Evolutionary conservation across 2,329 filamentous ascomycete genomes (phyloP).

Genomic region (Phoma sp.): DNA sequence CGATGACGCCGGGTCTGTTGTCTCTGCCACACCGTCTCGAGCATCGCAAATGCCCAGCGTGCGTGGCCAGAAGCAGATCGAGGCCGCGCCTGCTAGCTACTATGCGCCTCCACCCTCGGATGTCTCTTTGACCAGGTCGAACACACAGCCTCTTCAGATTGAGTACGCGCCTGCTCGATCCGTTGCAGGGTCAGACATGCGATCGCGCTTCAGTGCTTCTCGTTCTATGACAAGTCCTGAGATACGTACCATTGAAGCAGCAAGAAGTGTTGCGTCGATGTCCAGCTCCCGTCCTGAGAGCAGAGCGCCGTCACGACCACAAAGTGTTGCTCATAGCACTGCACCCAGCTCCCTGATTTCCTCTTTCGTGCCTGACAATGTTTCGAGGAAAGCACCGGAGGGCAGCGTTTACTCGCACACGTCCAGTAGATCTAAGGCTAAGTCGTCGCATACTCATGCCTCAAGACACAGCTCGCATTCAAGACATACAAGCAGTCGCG

Average conservation of each 20-base stretch:
- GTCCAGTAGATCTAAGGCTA: conserved; percentile 43
- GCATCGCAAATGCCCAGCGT: conserved; percentile 24
- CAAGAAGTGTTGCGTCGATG: conserved; percentile 24
- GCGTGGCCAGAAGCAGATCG: conserved; percentile 46
- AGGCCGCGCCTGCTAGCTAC: conserved; percentile 46
- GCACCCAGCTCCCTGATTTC: conserved; percentile 46
- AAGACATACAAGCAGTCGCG: conserved; percentile 34
- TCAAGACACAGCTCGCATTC: conserved; percentile 36
- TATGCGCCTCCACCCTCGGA: conserved; percentile 44
- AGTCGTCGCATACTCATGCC: conserved; percentile 35
- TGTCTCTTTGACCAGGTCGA: conserved; percentile 34
- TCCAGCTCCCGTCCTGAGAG: conserved; percentile 26
- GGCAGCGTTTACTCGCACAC: conserved; percentile 44
- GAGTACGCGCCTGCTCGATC: conserved; percentile 47
- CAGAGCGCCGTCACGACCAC: conserved; percentile 18
- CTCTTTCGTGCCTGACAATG: conserved; percentile 44
- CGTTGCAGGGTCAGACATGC: conserved; percentile 33
- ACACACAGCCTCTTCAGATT: conserved; percentile 31
- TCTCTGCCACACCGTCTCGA: conserved; percentile 34
- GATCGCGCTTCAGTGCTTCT: conserved; percentile 33
- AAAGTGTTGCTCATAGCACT: conserved; percentile 31
- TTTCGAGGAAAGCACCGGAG: conserved; percentile 29
- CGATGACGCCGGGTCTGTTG: conserved; percentile 46
- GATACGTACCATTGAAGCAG: conserved; percentile 30
- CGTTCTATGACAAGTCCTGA: conserved; percentile 42